These are phyloP conservation scores for Melampsora larici-populina DNA, from an alignment of 1,284 basidiomycete species.

Conservation along the genomic window DNA sequence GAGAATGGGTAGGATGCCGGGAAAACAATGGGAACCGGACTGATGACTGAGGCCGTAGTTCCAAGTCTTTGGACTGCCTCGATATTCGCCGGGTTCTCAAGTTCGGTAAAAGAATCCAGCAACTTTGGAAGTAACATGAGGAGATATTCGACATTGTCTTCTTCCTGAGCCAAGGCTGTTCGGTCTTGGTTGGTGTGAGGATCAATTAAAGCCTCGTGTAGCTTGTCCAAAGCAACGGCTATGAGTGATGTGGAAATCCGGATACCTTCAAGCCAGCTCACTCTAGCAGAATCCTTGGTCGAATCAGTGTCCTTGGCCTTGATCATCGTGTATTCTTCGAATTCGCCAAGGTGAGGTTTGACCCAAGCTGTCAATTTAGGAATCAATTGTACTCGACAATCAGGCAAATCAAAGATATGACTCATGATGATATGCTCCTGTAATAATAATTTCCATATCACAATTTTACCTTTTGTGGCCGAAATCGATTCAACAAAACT, in stretches of 20 bases:
- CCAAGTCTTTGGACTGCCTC: conserved; percentile 69
- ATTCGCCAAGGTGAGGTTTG: conserved; percentile 88
- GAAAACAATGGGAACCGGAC: conserved; percentile 74
- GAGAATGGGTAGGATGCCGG: conserved; percentile 91
- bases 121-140: conserved; percentile 79
- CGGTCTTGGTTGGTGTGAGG: conserved; percentile 65
- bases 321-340: conserved; percentile 68
- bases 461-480: conserved; percentile 74
- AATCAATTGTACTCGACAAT: conserved; percentile 74
- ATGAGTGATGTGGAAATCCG: conserved; percentile 61
- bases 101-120: conserved; percentile 80
- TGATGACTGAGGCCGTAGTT: conserved; percentile 63
- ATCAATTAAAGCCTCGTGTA: conserved; percentile 74
- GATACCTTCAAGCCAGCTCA: conserved; percentile 84
- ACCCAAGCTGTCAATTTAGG: conserved; percentile 89
- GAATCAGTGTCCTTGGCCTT: conserved; percentile 66
- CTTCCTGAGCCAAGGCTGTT: conserved; percentile 68
- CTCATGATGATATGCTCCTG: conserved; percentile 85
- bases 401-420: conserved; percentile 76
- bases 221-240: conserved; percentile 84
- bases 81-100: conserved; percentile 66
- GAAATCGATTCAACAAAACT: conserved; percentile 78
- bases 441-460: conserved; percentile 89
- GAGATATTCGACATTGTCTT: conserved; percentile 87
- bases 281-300: conserved; percentile 68